Percentiles rank a stretch among this genome's conserved stretches.
Evolutionary conservation across 495 filamentous ascomycete genomes (phyloP).

Genomic region (Xylaria longipes): DNA sequence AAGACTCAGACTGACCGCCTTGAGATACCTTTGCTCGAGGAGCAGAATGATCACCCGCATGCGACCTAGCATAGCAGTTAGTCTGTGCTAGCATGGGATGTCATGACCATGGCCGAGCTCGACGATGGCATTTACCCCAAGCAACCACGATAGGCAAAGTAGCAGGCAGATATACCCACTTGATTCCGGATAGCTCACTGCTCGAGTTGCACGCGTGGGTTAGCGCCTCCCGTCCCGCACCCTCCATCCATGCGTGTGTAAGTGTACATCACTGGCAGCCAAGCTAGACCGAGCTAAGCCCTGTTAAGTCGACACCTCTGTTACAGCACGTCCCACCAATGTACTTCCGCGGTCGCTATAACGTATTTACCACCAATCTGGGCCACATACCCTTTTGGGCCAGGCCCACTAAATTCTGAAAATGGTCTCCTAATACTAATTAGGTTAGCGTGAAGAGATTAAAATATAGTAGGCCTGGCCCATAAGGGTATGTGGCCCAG

Average conservation of each 20-base stretch:
- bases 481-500: too few species aligned
- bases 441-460: too few species aligned
- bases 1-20: conserved; percentile 23
- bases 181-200: not conserved
- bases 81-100: not conserved
- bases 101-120: not conserved
- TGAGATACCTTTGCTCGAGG: not conserved
- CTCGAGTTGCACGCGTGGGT: conserved; percentile 14
- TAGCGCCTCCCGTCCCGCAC: conserved; percentile 20
- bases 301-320: conserved; percentile 14
- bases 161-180: not conserved
- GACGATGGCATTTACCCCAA: not conserved
- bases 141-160: not conserved
- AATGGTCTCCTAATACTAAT: too few species aligned
- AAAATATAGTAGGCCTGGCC: too few species aligned
- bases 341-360: conserved; percentile 21
- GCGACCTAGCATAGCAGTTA: not conserved
- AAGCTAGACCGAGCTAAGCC: conserved; percentile 21
- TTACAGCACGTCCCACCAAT: conserved; percentile 9
- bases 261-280: not conserved
- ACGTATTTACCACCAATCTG: too few species aligned
- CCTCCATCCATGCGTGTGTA: not conserved
- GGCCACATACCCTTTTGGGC: too few species aligned
- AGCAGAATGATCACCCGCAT: conserved; percentile 15
- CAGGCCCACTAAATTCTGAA: too few species aligned